phyloP scores from a whole-genome alignment of 179 eudicot species.

The Actinidia arguta region DNA sequence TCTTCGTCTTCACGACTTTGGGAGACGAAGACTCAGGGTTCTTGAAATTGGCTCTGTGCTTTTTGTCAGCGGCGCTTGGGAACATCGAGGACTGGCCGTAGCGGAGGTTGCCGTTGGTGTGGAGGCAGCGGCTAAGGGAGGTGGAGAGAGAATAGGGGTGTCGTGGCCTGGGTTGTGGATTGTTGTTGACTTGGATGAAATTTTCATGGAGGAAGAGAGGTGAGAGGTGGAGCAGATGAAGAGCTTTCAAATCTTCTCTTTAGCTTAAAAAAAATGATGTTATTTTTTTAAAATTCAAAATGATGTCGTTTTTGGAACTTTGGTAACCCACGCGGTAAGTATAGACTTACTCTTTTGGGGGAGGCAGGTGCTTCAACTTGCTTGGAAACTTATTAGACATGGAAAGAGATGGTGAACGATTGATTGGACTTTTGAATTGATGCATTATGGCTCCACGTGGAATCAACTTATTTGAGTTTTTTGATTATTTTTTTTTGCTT shows the following conservation, averaged over 20 bases:
- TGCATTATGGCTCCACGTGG: too few species aligned
- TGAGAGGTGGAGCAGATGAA: slow-evolving; percentile 49
- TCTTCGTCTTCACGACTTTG: slow-evolving; percentile 85
- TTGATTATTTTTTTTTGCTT: too few species aligned
- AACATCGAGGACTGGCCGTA: slow-evolving; percentile 74
- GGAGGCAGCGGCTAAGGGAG: slow-evolving; percentile 73
- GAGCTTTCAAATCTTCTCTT: background rate
- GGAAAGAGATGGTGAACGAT: too few species aligned
- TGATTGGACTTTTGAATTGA: too few species aligned
- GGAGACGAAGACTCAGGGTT: slow-evolving; percentile 94
- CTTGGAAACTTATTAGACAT: too few species aligned
- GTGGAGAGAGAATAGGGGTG: slow-evolving; percentile 49
- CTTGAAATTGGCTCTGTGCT: slow-evolving; percentile 48
- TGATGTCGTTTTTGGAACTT: too few species aligned
- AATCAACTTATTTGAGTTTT: too few species aligned
- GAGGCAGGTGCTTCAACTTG: too few species aligned
- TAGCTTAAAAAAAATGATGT: too few species aligned
- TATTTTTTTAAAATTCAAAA: too few species aligned
- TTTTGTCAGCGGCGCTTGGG: slow-evolving; percentile 43
- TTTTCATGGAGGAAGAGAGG: slow-evolving; percentile 41
- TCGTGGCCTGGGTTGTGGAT: slow-evolving; percentile 50
- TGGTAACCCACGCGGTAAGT: too few species aligned
- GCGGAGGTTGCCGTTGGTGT: slow-evolving; percentile 65
- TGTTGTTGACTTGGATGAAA: slow-evolving; percentile 30
- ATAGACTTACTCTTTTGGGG: too few species aligned